Base-by-base conservation (phyloP, 2,329 filamentous ascomycete species). In the Aureobasidium leucospermi region DNA sequence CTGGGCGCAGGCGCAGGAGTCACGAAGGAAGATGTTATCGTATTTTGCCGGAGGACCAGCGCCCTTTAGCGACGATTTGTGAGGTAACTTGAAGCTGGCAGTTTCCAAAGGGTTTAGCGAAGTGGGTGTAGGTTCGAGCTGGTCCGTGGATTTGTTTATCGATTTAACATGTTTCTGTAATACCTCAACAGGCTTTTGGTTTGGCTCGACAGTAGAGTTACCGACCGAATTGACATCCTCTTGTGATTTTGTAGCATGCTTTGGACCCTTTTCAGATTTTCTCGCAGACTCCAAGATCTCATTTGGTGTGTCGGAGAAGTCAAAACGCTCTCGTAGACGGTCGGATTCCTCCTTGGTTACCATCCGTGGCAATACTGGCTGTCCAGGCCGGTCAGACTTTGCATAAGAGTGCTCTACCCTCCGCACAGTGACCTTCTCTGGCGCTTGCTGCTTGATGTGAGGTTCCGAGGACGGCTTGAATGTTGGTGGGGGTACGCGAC, bases 1-100 rank as follows among this genome's bases (percentile, higher is more conserved):
- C 46, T 63, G 66, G n/a, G 74, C 64, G 67, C 84, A 87, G 19
- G 73, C 67, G 71, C 85, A 87, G 60, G 79, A 72, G 68, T 87
- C 84, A 39, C 85, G 79, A 19, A 86, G 70, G 15, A 67, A 62
- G 13, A 73, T 53, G 16, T 68, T 63, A 11, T 68, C 67, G 23
- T 23, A 23, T 23, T 23, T 23, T 23, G 23, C 23, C 3, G 23
- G 23, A 23, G 23, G 3, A 23, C 23, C 23, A 23, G 23, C 2
- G 23, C 23, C 23, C 23, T 23, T 23, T 23, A 23, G 23, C 23
- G 19, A 70, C 42, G 28, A 51, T 34, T 28, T 38, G 34, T 11
- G 19, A 11, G n/a, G 1, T 10, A 6, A 39, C 16, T 13, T 13
- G 46, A 55, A 32, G 1, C 8, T 41, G 11, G 23, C 8, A 43